Evolutionary conservation across 768 basidiomycete species (phyloP).

Genomic region (Boletus speciosus): DNA sequence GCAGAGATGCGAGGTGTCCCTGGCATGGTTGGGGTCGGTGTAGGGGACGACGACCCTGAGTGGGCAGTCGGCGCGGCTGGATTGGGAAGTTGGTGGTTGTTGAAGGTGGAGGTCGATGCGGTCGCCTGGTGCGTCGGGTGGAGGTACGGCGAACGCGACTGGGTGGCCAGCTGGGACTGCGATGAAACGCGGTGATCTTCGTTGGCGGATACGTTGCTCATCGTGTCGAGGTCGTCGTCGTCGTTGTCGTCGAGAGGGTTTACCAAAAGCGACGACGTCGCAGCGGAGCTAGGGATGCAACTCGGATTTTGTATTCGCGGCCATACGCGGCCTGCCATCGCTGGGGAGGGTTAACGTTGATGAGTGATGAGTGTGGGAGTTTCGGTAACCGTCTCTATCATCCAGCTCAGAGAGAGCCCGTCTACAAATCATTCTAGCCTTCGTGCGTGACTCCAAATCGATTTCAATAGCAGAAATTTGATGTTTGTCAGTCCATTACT

Average conservation of each 20-base stretch:
- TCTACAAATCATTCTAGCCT: too few relatives aligned
- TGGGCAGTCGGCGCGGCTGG: background rate
- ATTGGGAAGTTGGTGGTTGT: slow-evolving; percentile 9
- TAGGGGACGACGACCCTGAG: slow-evolving; percentile 7
- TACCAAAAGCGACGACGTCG: slow-evolving; percentile 4
- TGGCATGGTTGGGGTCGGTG: slow-evolving; percentile 17
- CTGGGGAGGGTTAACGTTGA: background rate
- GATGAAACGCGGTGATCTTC: slow-evolving; percentile 15
- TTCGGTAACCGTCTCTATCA: too few relatives aligned
- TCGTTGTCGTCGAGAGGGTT: slow-evolving; percentile 16
- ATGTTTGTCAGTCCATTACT: too few relatives aligned
- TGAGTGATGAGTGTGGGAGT: slow-evolving; percentile 23
- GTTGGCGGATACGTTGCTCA: slow-evolving; percentile 17
- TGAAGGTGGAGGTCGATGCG: slow-evolving; percentile 38
- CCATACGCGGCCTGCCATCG: slow-evolving; percentile 26
- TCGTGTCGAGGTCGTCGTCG: slow-evolving; percentile 26
- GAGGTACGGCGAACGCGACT: slow-evolving; percentile 37
- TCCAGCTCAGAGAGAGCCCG: too few relatives aligned
- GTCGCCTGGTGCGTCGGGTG: slow-evolving; percentile 34
- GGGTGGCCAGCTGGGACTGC: background rate
- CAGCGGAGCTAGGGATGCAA: background rate
- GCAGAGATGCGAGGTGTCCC: slow-evolving; percentile 26
- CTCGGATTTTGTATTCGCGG: slow-evolving; percentile 17
- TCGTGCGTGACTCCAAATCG: too few relatives aligned
- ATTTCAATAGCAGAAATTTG: too few relatives aligned